phyloP scores from a whole-genome alignment of 108 stramenopile genomes.

The Schizochytrium sp. region DNA sequence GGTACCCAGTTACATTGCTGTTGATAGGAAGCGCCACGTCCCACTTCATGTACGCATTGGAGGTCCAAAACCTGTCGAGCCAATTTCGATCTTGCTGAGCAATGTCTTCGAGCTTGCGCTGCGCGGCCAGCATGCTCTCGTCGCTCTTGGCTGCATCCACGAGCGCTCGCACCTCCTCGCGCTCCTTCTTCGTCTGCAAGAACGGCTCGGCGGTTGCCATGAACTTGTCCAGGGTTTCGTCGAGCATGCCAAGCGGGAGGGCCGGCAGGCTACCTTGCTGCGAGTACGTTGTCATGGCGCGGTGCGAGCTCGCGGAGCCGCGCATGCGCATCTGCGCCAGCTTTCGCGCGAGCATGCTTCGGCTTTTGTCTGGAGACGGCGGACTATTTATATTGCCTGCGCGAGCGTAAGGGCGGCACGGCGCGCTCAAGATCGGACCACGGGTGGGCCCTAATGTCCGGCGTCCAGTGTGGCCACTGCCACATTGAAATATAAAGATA shows the following conservation, averaged over 20 bases:
- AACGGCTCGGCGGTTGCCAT: neutral
- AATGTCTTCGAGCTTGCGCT: neutral
- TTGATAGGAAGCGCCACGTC: neutral
- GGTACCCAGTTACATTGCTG: neutral
- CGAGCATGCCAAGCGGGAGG: neutral
- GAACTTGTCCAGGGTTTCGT: slow-evolving; percentile 5
- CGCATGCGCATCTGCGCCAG: no score
- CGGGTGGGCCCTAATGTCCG: no score
- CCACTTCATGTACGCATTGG: neutral
- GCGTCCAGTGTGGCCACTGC: no score
- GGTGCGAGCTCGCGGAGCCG: no score
- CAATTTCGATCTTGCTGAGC: neutral
- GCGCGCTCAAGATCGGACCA: no score
- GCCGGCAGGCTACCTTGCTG: neutral
- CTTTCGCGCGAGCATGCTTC: no score
- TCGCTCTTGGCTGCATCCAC: neutral
- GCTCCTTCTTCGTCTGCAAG: neutral
- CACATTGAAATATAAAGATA: no score
- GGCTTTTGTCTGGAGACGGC: no score
- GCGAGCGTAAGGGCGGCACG: no score
- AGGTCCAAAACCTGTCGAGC: neutral
- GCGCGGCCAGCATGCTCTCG: neutral
- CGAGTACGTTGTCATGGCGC: neutral
- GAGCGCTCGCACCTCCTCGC: neutral
- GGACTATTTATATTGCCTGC: no score